Evolutionary conservation across 495 filamentous ascomycete genomes (phyloP), one percentile per base, ranked within the genome.

Genomic region (Ramalina intermedia): DNA sequence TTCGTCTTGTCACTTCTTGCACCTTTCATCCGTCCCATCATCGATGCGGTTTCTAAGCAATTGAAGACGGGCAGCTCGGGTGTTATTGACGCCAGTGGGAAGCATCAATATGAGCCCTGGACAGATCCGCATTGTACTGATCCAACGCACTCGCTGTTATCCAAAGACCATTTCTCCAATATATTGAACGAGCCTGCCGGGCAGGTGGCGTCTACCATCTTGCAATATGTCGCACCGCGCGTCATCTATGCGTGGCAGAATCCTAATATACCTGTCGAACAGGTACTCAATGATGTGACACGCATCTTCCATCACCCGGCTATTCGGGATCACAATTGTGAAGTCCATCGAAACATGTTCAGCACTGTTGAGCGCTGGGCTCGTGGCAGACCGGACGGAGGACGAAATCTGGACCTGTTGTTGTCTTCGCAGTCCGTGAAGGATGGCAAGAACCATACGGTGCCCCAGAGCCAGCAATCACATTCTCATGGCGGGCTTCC

Each of bases 121-220:
- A 85, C 79, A 6, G 81, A 95, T 62, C 78, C 84, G 6, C 68
- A 74, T 43, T 91, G 84, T 70, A 82, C 84, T 13, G 82, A 96
- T 62, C 91, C 91, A 6, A 98, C 91, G 3, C 91, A 96, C 69
- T 91, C 85, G 11, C 78, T 96, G 66, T 75, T 96, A 6, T 89
- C 85, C 49, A 96, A 96, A 66, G 91, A 98, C 57, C 91, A 98
- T 61, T 96, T 96, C 58, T 84, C 84, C 53, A 95, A 96, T 65
- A 70, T 89, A 27, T 71, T 96, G 26, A 96, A 96, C 66, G 72
- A 84, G 27, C 86, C 85, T 42, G 87, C 88, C 2, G 90, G 90
- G 12, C 74, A 83, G 18, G 77, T 96, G 18, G 88, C 89, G 8
- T 66, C 82, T 2, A 77, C 75, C 0, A 82, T 94, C 45, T 64